A percentile compares a stretch with the other conserved stretches of the same genome.
Evolutionary conservation across 768 basidiomycete species (phyloP).

Genomic region (Lentinus tigrinus): DNA sequence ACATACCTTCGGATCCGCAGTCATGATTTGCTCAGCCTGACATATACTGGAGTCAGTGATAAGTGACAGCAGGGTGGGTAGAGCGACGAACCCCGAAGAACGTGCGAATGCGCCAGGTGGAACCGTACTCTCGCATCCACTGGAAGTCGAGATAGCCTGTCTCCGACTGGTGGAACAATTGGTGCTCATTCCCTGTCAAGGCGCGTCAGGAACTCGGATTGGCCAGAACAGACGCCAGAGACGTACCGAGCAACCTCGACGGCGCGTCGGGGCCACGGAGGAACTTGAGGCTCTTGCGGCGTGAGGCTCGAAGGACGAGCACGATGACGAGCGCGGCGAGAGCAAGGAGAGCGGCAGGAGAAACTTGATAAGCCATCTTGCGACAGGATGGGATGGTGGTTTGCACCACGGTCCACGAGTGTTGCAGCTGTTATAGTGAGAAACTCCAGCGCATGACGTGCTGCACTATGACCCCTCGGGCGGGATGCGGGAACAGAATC

Average conservation of each 20-base stretch:
- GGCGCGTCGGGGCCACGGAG: not conserved
- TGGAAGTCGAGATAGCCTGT: conserved; percentile 20
- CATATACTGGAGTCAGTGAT: not conserved
- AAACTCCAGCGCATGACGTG: too few relatives aligned
- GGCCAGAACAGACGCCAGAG: too few relatives aligned
- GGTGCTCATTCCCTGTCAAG: conserved; percentile 6
- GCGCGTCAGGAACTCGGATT: not conserved
- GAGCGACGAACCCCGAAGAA: conserved; percentile 21
- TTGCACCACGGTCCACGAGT: too few relatives aligned
- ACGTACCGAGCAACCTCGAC: not conserved
- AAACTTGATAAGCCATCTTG: too few relatives aligned
- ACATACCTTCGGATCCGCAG: conserved; percentile 9
- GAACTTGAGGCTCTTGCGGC: not conserved
- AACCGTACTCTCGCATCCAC: conserved; percentile 20
- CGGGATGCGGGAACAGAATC: too few relatives aligned
- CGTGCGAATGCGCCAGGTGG: conserved; percentile 12
- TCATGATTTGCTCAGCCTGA: conserved; percentile 5
- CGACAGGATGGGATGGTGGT: too few relatives aligned
- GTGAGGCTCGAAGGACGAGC: not conserved
- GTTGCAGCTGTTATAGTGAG: too few relatives aligned
- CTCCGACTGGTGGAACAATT: conserved; percentile 8
- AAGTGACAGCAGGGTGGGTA: too few relatives aligned
- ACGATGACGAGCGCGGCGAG: not conserved
- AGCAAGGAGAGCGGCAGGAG: not conserved
- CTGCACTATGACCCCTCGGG: too few relatives aligned